Conservation (phyloP, 441 rosid species). For the Capsella rubella region DNA sequence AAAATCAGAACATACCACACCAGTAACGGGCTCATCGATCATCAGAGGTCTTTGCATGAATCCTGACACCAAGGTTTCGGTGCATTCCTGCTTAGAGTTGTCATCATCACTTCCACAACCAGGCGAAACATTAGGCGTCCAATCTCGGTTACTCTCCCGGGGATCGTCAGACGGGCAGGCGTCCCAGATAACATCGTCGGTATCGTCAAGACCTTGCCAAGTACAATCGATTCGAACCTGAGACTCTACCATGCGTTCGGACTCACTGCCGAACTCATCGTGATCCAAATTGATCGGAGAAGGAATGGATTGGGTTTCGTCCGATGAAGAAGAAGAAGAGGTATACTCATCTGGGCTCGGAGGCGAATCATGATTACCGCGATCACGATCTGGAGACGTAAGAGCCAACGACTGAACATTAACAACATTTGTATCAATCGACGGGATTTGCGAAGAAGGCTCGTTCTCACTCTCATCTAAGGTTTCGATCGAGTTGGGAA, state of each 20-base stretch:
- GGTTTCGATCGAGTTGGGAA: slow-evolving; percentile 36
- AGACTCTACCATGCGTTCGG: background rate
- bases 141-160: background rate
- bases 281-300: background rate
- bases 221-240: background rate
- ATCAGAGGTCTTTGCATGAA: background rate
- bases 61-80: background rate
- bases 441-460: slow-evolving; percentile 21
- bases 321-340: background rate
- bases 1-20: slow-evolving; percentile 53
- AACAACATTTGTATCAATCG: slow-evolving; percentile 26
- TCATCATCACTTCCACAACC: slow-evolving; percentile 23
- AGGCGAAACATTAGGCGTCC: slow-evolving; percentile 25
- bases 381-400: slow-evolving; percentile 15
- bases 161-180: background rate
- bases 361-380: slow-evolving; percentile 1
- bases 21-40: slow-evolving; percentile 43
- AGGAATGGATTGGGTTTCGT: slow-evolving; percentile 18
- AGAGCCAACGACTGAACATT: slow-evolving; percentile 30
- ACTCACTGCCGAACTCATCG: slow-evolving; percentile 2
- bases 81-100: background rate
- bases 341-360: slow-evolving; percentile 11
- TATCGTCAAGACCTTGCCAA: background rate
- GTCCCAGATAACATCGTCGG: background rate
- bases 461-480: slow-evolving; percentile 22